Evolutionary conservation across 192 early-diverging fungal genomes (phyloP), one percentile per base, ranked within the genome.

Genomic region (Entophlyctis helioformis): DNA sequence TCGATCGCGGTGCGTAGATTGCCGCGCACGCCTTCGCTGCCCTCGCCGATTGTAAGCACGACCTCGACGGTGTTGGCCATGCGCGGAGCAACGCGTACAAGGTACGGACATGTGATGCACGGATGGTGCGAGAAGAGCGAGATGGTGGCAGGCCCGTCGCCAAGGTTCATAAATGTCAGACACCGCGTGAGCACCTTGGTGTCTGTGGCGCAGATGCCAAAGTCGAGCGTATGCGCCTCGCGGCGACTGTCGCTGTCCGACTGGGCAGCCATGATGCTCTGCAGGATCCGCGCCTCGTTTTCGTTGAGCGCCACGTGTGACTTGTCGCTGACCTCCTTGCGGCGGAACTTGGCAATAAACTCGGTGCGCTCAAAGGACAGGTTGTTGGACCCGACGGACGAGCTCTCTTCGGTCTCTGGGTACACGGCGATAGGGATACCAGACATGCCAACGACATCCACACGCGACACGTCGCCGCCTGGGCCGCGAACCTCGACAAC

Each of bases 361-460:
- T 71, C 59, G 24, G 53, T 59, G n/a, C 76, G 69, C 53, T 78
- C 76, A 13, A 54, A 46, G 0, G 76, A 64, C 1, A 78, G 51
- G 18, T 59, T 62, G 8, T 56, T 54, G 1, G 69, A 61, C 2
- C 76, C 76, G 19, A 62, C 62, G 24, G 25, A 26, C 0, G 70
- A 74, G 35, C 63, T 66, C 36, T 65, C 64, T 11, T 52, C 52
- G 48, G 45, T 48, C 42, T 78, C 76, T 11, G 72, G 69, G 36
- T 74, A 76, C 9, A 78, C 42, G 16, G 69, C 69, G 11, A 78
- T 60, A 2, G 76, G 76, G n/a, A 78, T 76, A 28, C 70, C 76
- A 3, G 72, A 54, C 13, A 66, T 63, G 35, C 76, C 76, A 2
- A 52, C 39, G 5, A 78, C 39, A 10, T 56, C 36, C 22, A 71